Conservation (phyloP, 2,329 filamentous ascomycete genomes). For the Lasiodiplodia gonubiensis region DNA sequence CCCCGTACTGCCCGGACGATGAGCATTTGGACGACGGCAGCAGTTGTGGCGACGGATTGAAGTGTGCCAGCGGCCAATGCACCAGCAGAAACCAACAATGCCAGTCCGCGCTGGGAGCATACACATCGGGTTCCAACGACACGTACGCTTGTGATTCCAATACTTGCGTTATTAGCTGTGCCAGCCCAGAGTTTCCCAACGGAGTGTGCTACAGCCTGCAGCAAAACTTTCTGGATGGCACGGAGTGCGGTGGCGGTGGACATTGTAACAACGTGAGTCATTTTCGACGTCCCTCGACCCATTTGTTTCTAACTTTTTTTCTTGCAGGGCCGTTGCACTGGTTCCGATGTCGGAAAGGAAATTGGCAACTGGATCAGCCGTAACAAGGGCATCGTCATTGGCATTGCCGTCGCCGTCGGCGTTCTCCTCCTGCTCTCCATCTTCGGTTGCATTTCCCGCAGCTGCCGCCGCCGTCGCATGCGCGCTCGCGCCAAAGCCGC, state of each 20-base stretch:
- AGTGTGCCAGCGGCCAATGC: slow-evolving; percentile 91
- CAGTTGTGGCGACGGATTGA: slow-evolving; percentile 72
- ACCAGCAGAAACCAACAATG: slow-evolving; percentile 92
- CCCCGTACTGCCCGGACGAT: slow-evolving; percentile 77
- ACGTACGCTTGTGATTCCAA: slow-evolving; percentile 74
- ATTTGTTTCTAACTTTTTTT: not conserved
- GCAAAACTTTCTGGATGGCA: slow-evolving; percentile 94
- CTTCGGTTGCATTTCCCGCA: slow-evolving; percentile 68
- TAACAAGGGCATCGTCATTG: slow-evolving; percentile 83
- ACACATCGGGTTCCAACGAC: slow-evolving; percentile 70
- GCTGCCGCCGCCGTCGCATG: slow-evolving; percentile 50
- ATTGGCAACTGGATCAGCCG: slow-evolving; percentile 76
- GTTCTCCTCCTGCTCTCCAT: slow-evolving; percentile 70
- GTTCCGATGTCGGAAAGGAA: slow-evolving; percentile 71
- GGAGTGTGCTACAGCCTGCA: slow-evolving; percentile 75
- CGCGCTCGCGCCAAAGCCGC: slow-evolving; percentile 6
- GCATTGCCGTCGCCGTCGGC: slow-evolving; percentile 73
- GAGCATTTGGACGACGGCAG: slow-evolving; percentile 71
- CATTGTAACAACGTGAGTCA: slow-evolving; percentile 70
- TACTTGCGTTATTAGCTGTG: slow-evolving; percentile 79
- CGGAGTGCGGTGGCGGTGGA: slow-evolving; percentile 79
- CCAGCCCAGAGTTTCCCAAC: slow-evolving; percentile 68
- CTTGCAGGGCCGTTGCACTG: slow-evolving; percentile 71
- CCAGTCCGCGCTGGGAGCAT: slow-evolving; percentile 75
- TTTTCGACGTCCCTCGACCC: not conserved